Percentiles rank a stretch among this genome's conserved stretches.
These are phyloP conservation scores for Aspergillus sp. DNA, from an alignment of 2,329 filamentous ascomycete species.

Conservation along the genomic window DNA sequence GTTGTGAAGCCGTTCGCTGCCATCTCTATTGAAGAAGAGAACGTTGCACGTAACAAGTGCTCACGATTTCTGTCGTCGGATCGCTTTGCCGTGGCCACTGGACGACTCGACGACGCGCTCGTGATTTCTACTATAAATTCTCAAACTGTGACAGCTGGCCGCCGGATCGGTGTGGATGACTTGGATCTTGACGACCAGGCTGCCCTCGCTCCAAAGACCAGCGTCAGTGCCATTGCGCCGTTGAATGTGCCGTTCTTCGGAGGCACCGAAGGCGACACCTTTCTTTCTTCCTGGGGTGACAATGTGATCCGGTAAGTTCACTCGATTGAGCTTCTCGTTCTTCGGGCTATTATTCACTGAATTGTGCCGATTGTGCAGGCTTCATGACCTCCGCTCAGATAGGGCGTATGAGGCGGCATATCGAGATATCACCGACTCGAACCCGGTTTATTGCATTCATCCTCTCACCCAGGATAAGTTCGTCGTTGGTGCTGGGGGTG, in stretches of 20 bases:
- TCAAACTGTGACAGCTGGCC: slow-evolving; percentile 41
- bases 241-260: slow-evolving; percentile 26
- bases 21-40: slow-evolving; percentile 21
- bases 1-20: slow-evolving; percentile 38
- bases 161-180: slow-evolving; percentile 39
- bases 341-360: background rate
- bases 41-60: slow-evolving; percentile 45
- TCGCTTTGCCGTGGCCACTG: slow-evolving; percentile 52
- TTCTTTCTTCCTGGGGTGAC: slow-evolving; percentile 62
- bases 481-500: slow-evolving; percentile 56
- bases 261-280: slow-evolving; percentile 48
- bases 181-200: slow-evolving; percentile 24
- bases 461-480: slow-evolving; percentile 58
- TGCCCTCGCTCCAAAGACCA: slow-evolving; percentile 22
- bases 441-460: slow-evolving; percentile 59
- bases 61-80: slow-evolving; percentile 53
- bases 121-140: slow-evolving; percentile 54
- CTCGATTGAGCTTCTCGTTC: background rate
- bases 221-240: slow-evolving; percentile 39
- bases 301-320: slow-evolving; percentile 47
- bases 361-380: slow-evolving; percentile 30
- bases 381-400: slow-evolving; percentile 61
- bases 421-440: slow-evolving; percentile 57
- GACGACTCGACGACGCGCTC: slow-evolving; percentile 42
- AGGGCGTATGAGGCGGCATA: slow-evolving; percentile 50